These are phyloP conservation scores for Nannizziopsis arthrosporioides DNA, from an alignment of 2,329 filamentous ascomycete genomes.

Conservation along the genomic window DNA sequence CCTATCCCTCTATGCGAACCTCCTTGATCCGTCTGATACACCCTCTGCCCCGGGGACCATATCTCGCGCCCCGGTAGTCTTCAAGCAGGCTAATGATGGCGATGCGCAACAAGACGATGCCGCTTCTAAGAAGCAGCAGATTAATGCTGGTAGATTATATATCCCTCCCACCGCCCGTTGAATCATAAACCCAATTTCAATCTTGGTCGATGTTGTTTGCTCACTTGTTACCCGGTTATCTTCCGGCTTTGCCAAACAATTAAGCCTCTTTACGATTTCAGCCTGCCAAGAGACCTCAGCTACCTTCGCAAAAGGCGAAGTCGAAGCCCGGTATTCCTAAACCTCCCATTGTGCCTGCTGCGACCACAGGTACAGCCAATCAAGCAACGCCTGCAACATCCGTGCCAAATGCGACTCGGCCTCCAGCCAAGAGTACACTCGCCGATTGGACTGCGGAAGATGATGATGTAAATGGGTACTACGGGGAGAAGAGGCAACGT, in stretches of 20 bases:
- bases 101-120: conserved; percentile 39
- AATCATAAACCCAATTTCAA: conserved; percentile 12
- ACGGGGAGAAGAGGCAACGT: conserved; percentile 58
- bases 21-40: conserved; percentile 48
- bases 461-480: conserved; percentile 59
- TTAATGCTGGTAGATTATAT: conserved; percentile 49
- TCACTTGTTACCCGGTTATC: conserved; percentile 35
- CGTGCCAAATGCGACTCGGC: conserved; percentile 27
- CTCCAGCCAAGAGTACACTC: conserved; percentile 53
- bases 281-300: conserved; percentile 66
- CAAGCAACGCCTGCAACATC: conserved; percentile 20
- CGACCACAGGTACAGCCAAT: not conserved
- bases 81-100: conserved; percentile 46
- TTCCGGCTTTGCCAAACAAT: conserved; percentile 17
- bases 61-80: conserved; percentile 62
- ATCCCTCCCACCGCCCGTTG: conserved; percentile 20
- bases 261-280: conserved; percentile 67
- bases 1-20: conserved; percentile 72
- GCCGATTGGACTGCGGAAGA: conserved; percentile 80
- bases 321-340: conserved; percentile 51
- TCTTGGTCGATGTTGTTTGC: conserved; percentile 27
- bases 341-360: conserved; percentile 19
- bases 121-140: conserved; percentile 52
- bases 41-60: conserved; percentile 49
- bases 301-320: conserved; percentile 49